Percentiles rank a stretch among this genome's conserved stretches.
Conservation (phyloP, 306 rosid genomes). For the Cajanus cajan region DNA sequence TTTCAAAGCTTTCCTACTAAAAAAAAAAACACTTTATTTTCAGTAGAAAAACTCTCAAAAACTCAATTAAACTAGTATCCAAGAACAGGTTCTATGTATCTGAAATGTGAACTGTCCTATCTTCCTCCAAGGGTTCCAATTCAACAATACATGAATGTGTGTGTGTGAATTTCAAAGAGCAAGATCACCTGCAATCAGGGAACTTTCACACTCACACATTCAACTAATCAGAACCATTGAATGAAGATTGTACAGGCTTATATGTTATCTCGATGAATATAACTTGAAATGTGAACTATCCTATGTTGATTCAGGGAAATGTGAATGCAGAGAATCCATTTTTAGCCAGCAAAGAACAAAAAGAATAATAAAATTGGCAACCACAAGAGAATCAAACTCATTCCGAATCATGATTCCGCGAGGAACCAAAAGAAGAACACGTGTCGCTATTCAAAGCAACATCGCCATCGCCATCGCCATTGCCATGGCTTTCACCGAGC, state of each 20-base stretch:
- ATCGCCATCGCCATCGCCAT: background rate
- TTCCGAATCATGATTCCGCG: constrained; percentile 27
- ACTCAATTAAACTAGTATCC: no score
- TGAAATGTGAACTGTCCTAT: background rate
- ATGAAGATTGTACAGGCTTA: no score
- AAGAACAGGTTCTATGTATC: no score
- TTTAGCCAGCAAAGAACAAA: background rate
- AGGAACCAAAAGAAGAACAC: constrained; percentile 49
- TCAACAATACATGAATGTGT: no score
- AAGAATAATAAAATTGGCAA: background rate
- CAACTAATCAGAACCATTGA: no score
- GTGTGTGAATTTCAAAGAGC: no score
- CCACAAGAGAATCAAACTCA: background rate
- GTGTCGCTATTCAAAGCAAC: constrained; percentile 2
- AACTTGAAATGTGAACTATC: background rate
- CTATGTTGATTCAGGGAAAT: background rate
- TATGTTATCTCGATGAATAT: no score
- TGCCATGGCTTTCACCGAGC: constrained; percentile 26
- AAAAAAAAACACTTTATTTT: no score
- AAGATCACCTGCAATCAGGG: no score
- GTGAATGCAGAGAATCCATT: background rate
- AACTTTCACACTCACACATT: no score
- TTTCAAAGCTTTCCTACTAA: no score
- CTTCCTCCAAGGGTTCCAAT: background rate
- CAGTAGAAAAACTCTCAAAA: no score